Percentiles rank a stretch among this genome's conserved stretches.
These are phyloP conservation scores for Escovopsis weberi DNA, from an alignment of 2,329 filamentous ascomycete species.

Conservation along the genomic window DNA sequence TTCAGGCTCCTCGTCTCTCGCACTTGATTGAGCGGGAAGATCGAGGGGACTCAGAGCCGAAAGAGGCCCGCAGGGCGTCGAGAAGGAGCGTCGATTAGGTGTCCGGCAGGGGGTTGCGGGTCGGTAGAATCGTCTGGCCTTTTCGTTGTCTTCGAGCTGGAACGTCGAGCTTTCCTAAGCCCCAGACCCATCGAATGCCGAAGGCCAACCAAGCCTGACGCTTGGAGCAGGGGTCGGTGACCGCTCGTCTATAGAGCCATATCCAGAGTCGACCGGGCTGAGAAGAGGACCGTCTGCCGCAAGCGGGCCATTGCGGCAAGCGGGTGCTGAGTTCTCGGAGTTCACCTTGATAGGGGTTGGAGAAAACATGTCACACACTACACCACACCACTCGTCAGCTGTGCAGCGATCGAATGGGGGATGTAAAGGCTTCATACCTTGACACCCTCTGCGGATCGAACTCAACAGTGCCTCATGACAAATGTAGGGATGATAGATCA, in stretches of 20 bases:
- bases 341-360: not conserved
- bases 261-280: constrained; percentile 16
- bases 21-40: not conserved
- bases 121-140: not conserved
- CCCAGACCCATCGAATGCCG: constrained; percentile 4
- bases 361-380: constrained; percentile 3
- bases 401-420: not conserved
- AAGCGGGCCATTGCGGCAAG: not conserved
- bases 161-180: constrained; percentile 1
- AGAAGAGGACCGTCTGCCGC: constrained; percentile 1
- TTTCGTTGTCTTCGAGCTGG: not conserved
- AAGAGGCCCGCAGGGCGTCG: not conserved
- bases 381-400: not conserved
- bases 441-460: not conserved
- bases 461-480: not conserved
- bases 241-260: constrained; percentile 13
- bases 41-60: constrained; percentile 3
- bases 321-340: constrained; percentile 1
- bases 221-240: constrained; percentile 4
- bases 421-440: not conserved
- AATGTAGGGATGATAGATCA: not conserved
- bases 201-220: not conserved
- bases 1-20: not conserved
- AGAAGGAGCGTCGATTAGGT: not conserved
- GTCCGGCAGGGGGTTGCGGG: not conserved